These are phyloP conservation scores for Pseudocercospora vitis DNA, from an alignment of 2,329 filamentous ascomycete genomes.

Conservation along the genomic window DNA sequence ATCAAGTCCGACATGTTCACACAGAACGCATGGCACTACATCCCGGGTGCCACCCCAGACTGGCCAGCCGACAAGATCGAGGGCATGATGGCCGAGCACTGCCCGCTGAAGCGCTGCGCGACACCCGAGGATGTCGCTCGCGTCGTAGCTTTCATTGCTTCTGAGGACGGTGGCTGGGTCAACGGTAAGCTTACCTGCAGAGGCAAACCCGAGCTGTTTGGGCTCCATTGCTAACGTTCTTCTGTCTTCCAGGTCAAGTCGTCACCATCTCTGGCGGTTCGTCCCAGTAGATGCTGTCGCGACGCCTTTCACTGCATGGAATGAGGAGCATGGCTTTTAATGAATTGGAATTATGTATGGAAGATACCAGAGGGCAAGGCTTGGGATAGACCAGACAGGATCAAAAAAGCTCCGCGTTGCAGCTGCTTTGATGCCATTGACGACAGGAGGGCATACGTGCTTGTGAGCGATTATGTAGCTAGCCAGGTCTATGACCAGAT, in stretches of 20 bases:
- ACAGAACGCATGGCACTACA: constrained; percentile 41
- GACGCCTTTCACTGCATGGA: constrained; percentile 1
- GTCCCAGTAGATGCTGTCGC: constrained; percentile 37
- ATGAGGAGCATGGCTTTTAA: constrained; percentile 10
- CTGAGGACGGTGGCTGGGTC: constrained; percentile 43
- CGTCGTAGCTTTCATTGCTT: constrained; percentile 42
- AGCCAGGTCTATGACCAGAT: background rate
- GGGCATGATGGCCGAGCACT: constrained; percentile 51
- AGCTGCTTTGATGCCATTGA: background rate
- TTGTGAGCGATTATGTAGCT: background rate
- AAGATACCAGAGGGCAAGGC: constrained; percentile 2
- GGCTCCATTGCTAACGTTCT: constrained; percentile 18
- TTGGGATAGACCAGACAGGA: constrained; percentile 6
- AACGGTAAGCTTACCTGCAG: constrained; percentile 34
- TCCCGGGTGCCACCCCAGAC: constrained; percentile 51
- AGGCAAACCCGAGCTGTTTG: background rate
- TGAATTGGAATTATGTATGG: constrained; percentile 5
- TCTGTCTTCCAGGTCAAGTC: constrained; percentile 39
- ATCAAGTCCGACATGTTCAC: constrained; percentile 79
- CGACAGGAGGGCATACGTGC: background rate
- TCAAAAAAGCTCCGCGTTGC: background rate
- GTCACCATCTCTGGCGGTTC: constrained; percentile 47
- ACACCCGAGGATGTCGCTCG: constrained; percentile 47
- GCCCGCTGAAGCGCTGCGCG: constrained; percentile 51
- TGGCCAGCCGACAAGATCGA: constrained; percentile 53